Conservation (phyloP, 75 land plant species). For the Sequoia sempervirens region DNA sequence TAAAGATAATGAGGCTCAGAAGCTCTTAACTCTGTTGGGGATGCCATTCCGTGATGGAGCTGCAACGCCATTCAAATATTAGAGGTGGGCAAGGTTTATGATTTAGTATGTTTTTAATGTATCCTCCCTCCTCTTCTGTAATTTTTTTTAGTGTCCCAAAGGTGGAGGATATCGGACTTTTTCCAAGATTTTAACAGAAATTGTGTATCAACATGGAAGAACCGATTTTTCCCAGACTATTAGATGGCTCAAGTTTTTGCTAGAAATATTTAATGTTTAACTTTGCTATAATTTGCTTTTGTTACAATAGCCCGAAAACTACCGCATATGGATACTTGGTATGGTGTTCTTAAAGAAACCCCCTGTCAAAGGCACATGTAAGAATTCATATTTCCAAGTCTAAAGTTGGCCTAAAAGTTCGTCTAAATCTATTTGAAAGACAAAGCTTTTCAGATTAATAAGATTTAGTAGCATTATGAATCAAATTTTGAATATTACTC, state of each 20-base stretch:
- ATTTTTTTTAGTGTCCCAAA: not conserved
- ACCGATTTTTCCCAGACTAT: not conserved
- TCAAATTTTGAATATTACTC: not conserved
- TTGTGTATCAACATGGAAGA: not conserved
- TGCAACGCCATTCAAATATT: not conserved
- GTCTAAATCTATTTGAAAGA: not conserved
- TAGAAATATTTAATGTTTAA: not conserved
- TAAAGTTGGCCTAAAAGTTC: not conserved
- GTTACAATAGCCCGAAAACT: not conserved
- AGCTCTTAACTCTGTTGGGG: constrained; percentile 70
- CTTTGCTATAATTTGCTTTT: not conserved
- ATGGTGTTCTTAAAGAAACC: not conserved
- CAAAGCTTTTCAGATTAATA: not conserved
- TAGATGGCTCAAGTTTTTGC: not conserved
- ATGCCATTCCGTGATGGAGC: constrained; percentile 77
- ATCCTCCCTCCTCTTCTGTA: too few relatives aligned
- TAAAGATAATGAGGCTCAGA: constrained; percentile 74
- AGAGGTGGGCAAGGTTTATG: not conserved
- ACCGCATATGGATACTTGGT: not conserved
- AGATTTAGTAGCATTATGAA: not conserved
- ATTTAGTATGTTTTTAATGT: too few relatives aligned
- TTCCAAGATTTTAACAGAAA: not conserved
- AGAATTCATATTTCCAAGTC: not conserved
- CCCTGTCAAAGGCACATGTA: not conserved
- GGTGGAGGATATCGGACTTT: not conserved